Conservation (phyloP, 108 stramenopile genomes). For the Cylindrotheca closterium region DNA sequence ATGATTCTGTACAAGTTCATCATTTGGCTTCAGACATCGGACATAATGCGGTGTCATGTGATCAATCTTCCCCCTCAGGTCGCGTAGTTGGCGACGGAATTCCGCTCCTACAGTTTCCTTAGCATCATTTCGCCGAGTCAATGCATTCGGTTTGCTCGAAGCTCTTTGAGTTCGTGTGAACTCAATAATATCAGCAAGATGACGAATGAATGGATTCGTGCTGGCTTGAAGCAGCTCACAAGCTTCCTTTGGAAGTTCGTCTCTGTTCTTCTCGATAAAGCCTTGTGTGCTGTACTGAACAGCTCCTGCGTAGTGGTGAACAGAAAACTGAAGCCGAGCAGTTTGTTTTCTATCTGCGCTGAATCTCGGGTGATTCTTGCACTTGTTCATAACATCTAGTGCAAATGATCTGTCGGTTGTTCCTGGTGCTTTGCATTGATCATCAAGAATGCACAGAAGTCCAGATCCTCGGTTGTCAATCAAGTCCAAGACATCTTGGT, state of each 20-base stretch:
- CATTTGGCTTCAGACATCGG: constrained; percentile 93
- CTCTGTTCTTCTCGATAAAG: constrained; percentile 92
- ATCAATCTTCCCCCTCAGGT: constrained; percentile 73
- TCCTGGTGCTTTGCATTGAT: constrained; percentile 75
- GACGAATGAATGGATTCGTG: constrained; percentile 42
- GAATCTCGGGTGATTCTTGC: constrained; percentile 54
- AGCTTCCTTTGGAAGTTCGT: constrained; percentile 87
- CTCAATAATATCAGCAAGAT: constrained; percentile 47
- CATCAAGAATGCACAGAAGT: constrained; percentile 80
- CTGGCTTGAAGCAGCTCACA: constrained; percentile 57
- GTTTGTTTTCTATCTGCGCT: constrained; percentile 58
- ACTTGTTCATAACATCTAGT: constrained; percentile 56
- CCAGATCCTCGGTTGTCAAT: constrained; percentile 82
- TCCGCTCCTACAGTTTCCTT: constrained; percentile 72
- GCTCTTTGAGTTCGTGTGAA: constrained; percentile 6
- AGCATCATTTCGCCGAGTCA: constrained; percentile 27
- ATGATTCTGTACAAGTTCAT: constrained; percentile 69
- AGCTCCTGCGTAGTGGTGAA: constrained; percentile 85
- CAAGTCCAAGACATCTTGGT: constrained; percentile 94
- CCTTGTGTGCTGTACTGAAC: constrained; percentile 85
- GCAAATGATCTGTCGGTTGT: constrained; percentile 71
- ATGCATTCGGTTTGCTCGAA: not conserved
- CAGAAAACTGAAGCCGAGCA: constrained; percentile 60
- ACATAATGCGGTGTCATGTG: constrained; percentile 83
- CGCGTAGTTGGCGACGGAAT: constrained; percentile 63